Evolutionary conservation across 139 green algal species (phyloP).

Genomic region (Dunaliella primolecta): DNA sequence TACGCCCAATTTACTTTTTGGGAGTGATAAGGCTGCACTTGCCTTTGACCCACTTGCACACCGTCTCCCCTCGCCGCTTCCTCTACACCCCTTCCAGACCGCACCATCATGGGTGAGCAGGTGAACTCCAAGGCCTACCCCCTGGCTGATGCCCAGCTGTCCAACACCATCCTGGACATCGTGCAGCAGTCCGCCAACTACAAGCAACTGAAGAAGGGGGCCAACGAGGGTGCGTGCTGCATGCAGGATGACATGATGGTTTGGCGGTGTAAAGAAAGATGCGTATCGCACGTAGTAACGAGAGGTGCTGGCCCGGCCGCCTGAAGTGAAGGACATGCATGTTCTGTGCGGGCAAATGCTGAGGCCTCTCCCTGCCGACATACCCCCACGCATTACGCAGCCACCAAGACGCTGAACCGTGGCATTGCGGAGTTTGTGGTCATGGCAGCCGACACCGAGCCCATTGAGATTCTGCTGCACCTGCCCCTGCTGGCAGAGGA

Average conservation of each 20-base stretch:
- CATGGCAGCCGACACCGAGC: conserved; percentile 97
- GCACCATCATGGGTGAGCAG: conserved; percentile 67
- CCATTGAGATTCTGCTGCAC: conserved; percentile 99
- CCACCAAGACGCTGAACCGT: conserved; percentile 91
- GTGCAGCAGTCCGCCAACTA: conserved; percentile 98
- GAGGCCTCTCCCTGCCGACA: too few species aligned
- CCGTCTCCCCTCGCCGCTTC: neutral
- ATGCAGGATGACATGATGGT: neutral
- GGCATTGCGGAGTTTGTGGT: conserved; percentile 97
- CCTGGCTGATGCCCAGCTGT: conserved; percentile 85
- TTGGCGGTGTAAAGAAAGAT: neutral
- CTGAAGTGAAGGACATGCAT: neutral
- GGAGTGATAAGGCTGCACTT: neutral
- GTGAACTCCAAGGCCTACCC: conserved; percentile 99
- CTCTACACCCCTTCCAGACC: neutral
- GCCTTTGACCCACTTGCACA: neutral
- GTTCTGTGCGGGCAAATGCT: neutral
- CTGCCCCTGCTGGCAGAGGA: conserved; percentile 97
- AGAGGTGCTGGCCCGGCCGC: neutral
- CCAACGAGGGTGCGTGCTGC: conserved; percentile 85
- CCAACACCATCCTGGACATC: conserved; percentile 98
- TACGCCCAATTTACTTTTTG: too few species aligned
- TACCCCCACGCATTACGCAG: too few species aligned
- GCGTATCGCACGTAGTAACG: neutral
- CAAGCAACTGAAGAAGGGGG: conserved; percentile 99